A percentile compares a stretch with the other conserved stretches of the same genome.
These are phyloP conservation scores for Talaromyces ruber DNA, from an alignment of 495 filamentous ascomycete genomes.

Conservation along the genomic window DNA sequence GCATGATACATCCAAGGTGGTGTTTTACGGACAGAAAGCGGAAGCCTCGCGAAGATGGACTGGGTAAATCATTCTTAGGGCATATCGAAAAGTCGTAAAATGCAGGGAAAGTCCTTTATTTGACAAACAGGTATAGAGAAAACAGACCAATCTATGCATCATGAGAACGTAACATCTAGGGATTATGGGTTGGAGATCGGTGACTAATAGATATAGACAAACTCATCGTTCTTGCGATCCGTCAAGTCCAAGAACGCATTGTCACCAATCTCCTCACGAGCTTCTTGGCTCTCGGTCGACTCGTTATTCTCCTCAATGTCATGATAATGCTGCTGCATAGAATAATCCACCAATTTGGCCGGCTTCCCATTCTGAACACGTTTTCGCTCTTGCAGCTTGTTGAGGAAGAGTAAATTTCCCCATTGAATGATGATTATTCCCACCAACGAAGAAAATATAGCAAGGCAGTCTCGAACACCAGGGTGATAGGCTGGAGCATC, in stretches of 20 bases:
- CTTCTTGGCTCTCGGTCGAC: slow-evolving; percentile 10
- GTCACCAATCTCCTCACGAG: slow-evolving; percentile 17
- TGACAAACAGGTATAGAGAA: no score
- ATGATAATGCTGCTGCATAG: slow-evolving; percentile 38
- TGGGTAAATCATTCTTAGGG: no score
- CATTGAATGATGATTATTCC: slow-evolving; percentile 42
- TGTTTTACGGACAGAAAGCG: no score
- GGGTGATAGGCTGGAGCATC: slow-evolving; percentile 43
- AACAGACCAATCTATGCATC: no score
- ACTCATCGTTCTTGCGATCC: slow-evolving; percentile 57
- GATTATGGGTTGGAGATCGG: neutral
- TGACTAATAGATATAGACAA: slow-evolving; percentile 53
- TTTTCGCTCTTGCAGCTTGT: slow-evolving; percentile 40
- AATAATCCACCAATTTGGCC: slow-evolving; percentile 44
- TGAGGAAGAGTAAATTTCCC: slow-evolving; percentile 42
- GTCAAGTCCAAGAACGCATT: slow-evolving; percentile 48
- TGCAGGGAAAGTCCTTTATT: no score
- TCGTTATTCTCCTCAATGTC: slow-evolving; percentile 14
- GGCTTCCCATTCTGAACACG: slow-evolving; percentile 50
- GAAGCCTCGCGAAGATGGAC: no score
- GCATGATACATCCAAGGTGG: no score
- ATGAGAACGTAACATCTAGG: no score
- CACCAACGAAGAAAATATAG: slow-evolving; percentile 44
- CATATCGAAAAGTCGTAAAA: no score
- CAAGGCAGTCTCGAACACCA: slow-evolving; percentile 45